Percentiles rank a stretch among this genome's conserved stretches.
Evolutionary conservation across 1,284 basidiomycete species (phyloP).

Genomic region (Tilletia setariae): DNA sequence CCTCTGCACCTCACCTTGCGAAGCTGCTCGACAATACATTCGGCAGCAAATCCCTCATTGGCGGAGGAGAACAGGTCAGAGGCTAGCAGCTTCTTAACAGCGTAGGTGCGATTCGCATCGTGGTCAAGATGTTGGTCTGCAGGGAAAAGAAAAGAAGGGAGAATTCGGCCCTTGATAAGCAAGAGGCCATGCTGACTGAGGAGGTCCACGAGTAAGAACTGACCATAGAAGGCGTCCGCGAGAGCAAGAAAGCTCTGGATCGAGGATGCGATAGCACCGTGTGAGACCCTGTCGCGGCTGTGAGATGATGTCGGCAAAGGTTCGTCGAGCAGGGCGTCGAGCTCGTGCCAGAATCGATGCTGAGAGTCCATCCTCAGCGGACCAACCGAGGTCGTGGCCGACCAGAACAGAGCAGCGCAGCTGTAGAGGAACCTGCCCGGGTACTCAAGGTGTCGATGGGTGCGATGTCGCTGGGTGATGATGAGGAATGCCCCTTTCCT

Average conservation of each 20-base stretch:
- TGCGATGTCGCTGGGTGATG: no score
- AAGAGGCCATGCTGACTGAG: no score
- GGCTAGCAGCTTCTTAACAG: slow-evolving; percentile 34
- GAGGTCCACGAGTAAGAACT: neutral
- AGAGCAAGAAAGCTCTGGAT: slow-evolving; percentile 40
- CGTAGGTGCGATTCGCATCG: slow-evolving; percentile 35
- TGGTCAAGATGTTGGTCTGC: slow-evolving; percentile 27
- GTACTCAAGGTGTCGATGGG: no score
- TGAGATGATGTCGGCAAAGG: slow-evolving; percentile 13
- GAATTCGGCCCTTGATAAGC: no score
- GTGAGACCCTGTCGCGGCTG: neutral
- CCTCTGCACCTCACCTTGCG: neutral
- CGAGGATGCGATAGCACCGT: neutral
- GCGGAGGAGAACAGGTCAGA: slow-evolving; percentile 30
- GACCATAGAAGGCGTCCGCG: slow-evolving; percentile 35
- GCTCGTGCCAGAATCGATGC: slow-evolving; percentile 41
- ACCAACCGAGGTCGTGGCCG: no score
- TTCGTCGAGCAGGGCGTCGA: slow-evolving; percentile 39
- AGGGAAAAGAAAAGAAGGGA: neutral
- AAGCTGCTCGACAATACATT: slow-evolving; percentile 19
- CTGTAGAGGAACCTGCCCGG: no score
- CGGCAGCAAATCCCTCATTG: slow-evolving; percentile 31
- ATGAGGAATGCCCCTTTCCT: no score
- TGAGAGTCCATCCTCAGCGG: slow-evolving; percentile 26
- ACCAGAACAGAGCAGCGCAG: no score